Evolutionary conservation across 2,329 filamentous ascomycete genomes (phyloP), one percentile per base, ranked within the genome.

Genomic region (Leptographium radiaticola): DNA sequence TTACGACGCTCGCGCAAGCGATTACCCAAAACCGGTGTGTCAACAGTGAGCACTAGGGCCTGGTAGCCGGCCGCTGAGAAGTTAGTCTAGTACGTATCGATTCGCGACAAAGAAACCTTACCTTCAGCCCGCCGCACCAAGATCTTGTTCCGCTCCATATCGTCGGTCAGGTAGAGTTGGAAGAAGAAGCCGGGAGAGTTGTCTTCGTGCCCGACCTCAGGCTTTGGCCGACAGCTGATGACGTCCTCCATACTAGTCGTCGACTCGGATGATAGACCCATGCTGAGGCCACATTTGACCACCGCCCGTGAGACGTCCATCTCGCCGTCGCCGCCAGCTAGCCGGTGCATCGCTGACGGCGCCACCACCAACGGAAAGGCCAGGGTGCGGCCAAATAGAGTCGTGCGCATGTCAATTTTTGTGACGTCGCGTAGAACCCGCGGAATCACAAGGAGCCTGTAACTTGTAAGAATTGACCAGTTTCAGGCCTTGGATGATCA

Each of bases 271-370:
- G 71, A 75, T 13, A 78, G 62, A 1, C 67, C 74, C 74, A 76
- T 76, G 55, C 65, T 61, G 13, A 76, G 63, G 4, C 67, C 67
- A 13, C 64, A 61, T 31, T 66, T 66, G 13, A 70, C 70, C 5
- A 71, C 72, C 1, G 75, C 75, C 4, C 70, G 66, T 0, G 71
- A 72, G 0, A 72, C 75, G 0, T 69, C 76, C 1, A 72, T 53
- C 58, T 79, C 76, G 11, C 76, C 76, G 38, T 77, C 75, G 0
- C 67, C 64, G 57, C 79, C 75, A 2, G 75, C 76, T 12, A 79
- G 65, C 38, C 68, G 67, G 56, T 79, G 76, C 62, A 76, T 73
- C 2, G 75, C 77, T 0, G 76, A 70, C 0, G 77, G 77, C 4
- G 72, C 70, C 42, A 81, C 72, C 12, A 75, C 75, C 2, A 82